Evolutionary conservation across 345 rosid genomes (phyloP), one percentile per base, ranked within the genome.

Genomic region (Hibiscus mutabilis): DNA sequence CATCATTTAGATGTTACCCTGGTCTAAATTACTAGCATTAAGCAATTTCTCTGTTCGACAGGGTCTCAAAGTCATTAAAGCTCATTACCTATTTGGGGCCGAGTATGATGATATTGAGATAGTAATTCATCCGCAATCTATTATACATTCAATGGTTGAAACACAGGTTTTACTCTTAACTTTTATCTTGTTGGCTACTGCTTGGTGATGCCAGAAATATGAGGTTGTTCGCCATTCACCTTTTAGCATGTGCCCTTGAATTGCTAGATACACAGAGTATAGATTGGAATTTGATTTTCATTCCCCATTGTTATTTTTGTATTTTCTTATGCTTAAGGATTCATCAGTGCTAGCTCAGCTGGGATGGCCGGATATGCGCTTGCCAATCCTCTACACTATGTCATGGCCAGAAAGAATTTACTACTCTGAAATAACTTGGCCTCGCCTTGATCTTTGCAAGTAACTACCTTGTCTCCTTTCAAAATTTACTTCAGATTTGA

Each of bases 31-130:
- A 65, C 31, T 13, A 14, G 25, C 42, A 55, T 68, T 56, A 13
- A 52, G 11, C 8, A 6, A 16, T 69, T 67, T 69, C 58, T 21
- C 52, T 27, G 27, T 77, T 44, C 64, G 52, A 66, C 89, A 95
- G 97, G 97, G 99, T 73, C 82, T 95, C 69, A 96, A 95, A 82
- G 99, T 95, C 52, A 95, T 95, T 67, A 96, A 95, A 90, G 99
- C 97, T 16, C 97, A 92, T 81, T 95, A 95, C 81, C 82, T 95
- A 75, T 95, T 80, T 72, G 99, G 97, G 79, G 96, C 93, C 35
- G 97, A 87, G 21, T 92, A 95, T 80, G 96, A 92, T 66, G 42
- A 90, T 74, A 85, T 95, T 51, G 99, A 95, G 70, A 95, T 95
- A 66, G 89, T 92, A 25, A 88, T 95, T 79, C 99, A 95, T 77